Base-by-base conservation (phyloP, 176 grass and related monocot genomes). In the Metroxylon sagu region DNA sequence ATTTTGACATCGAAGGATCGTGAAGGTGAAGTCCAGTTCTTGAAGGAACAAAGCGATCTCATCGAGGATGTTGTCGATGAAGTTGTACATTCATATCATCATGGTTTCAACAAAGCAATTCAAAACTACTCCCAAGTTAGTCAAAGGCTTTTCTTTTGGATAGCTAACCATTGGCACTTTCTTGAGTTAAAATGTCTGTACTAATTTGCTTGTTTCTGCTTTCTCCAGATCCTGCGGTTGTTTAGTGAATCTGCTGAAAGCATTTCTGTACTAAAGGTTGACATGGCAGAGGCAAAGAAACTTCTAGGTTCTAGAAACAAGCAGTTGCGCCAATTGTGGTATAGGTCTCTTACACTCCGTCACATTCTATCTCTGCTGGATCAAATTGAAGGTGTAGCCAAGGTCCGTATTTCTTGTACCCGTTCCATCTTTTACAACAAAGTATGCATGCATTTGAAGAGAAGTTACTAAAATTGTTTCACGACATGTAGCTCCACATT, bases 31-130 rank as follows among this genome's bases (percentile, higher is more conserved):
- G 66, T 97, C 66, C 92, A 88, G 80, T 97, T 91, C 75, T 75
- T 97, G 74, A 90, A 88, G 57, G 87, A 91, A 68, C 87, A 97
- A 61, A 97, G 92, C 25, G 87, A 91, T 54, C 83, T 97, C 48
- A 77, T 97, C 5, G 87, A 97, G 75, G 92, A 88, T 53, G 81
- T 97, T 39, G 87, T 97, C 12, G 87, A 91, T 56, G 92, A 97
- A 78, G 87, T 97, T 55, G 92, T 90, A 25, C 92, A 97, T 69
- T 81, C 87, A 14, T 97, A 97, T 74, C 92, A 97, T 70, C 93
- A 98, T 50, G 93, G 93, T 29, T 98, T 98, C 62, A 98, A 98
- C 63, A 88, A 97, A 71, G 93, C 87, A 66, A 97, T 97, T 62
- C 87, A 97, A 76, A 92, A 97, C 56, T 97, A 92, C 29, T 97